These are phyloP conservation scores for Malania oleifera DNA, from an alignment of 164 flowering plant species.

Conservation along the genomic window DNA sequence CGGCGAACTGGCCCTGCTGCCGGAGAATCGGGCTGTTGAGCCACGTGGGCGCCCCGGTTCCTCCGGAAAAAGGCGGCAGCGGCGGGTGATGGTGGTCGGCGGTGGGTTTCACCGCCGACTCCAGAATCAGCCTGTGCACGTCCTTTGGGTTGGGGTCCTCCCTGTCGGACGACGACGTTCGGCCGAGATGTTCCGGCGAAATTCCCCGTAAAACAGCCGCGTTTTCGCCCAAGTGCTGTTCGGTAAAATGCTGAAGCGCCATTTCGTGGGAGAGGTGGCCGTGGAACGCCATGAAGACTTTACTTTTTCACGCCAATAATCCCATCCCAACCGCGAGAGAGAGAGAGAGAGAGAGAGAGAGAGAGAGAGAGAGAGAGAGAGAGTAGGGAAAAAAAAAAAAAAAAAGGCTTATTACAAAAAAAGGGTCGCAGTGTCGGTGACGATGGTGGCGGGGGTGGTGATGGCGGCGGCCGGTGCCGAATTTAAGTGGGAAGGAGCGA, in stretches of 20 bases:
- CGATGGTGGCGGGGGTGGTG: too few relatives aligned
- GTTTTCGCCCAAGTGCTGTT: constrained; percentile 25
- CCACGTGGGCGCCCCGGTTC: constrained; percentile 45
- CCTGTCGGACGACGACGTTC: constrained; percentile 10
- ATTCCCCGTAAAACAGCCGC: constrained; percentile 20
- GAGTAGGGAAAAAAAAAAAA: too few relatives aligned
- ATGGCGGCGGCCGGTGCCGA: too few relatives aligned
- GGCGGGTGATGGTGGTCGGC: constrained; percentile 8
- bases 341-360: too few relatives aligned
- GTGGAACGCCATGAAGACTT: constrained; percentile 30
- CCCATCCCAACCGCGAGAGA: too few relatives aligned
- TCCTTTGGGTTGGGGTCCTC: too few relatives aligned
- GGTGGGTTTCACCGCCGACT: constrained; percentile 11
- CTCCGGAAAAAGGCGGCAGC: constrained; percentile 7
- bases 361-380: too few relatives aligned
- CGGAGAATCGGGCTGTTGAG: constrained; percentile 45
- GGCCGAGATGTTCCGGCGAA: constrained; percentile 18
- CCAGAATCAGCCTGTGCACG: too few relatives aligned
- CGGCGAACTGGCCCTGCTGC: constrained; percentile 33
- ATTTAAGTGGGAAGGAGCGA: too few relatives aligned
- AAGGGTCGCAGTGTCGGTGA: too few relatives aligned
- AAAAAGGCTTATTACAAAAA: too few relatives aligned
- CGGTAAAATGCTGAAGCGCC: constrained; percentile 37
- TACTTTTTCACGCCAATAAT: too few relatives aligned
- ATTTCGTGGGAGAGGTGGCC: constrained; percentile 38